phyloP scores from a whole-genome alignment of 805 yeast genomes.

The Yarrowia sp. region DNA sequence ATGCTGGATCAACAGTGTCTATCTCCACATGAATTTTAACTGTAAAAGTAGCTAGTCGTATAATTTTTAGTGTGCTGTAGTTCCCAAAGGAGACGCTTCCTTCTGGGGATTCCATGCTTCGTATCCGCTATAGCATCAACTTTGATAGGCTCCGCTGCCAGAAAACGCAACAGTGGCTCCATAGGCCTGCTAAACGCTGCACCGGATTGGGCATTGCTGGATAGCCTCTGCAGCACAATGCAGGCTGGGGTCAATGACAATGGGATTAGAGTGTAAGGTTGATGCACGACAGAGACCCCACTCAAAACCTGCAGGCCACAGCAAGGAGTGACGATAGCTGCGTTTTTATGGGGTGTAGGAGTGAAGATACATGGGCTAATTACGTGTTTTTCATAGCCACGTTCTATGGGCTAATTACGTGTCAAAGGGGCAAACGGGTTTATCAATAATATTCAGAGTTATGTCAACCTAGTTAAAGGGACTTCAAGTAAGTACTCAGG shows the following conservation, averaged over 20 bases:
- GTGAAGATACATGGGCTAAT: too few relatives aligned
- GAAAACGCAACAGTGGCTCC: too few relatives aligned
- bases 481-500: neutral
- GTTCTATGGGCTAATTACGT: too few relatives aligned
- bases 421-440: too few relatives aligned
- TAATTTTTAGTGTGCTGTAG: too few relatives aligned
- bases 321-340: too few relatives aligned
- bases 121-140: neutral
- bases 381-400: too few relatives aligned
- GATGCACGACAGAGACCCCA: neutral
- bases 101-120: too few relatives aligned
- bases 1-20: neutral
- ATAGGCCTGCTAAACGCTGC: neutral
- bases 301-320: too few relatives aligned
- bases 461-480: neutral
- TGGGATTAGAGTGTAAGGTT: neutral
- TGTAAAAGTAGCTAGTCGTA: neutral
- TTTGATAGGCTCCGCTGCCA: neutral
- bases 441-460: neutral
- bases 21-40: neutral
- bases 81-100: too few relatives aligned
- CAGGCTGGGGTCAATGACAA: neutral
- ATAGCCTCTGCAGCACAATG: neutral
- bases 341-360: too few relatives aligned
- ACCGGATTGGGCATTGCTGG: neutral